Percentiles rank a stretch among this genome's conserved stretches.
These are phyloP conservation scores for Chlorella sp. DNA, from an alignment of 139 green algal genomes.

Conservation along the genomic window DNA sequence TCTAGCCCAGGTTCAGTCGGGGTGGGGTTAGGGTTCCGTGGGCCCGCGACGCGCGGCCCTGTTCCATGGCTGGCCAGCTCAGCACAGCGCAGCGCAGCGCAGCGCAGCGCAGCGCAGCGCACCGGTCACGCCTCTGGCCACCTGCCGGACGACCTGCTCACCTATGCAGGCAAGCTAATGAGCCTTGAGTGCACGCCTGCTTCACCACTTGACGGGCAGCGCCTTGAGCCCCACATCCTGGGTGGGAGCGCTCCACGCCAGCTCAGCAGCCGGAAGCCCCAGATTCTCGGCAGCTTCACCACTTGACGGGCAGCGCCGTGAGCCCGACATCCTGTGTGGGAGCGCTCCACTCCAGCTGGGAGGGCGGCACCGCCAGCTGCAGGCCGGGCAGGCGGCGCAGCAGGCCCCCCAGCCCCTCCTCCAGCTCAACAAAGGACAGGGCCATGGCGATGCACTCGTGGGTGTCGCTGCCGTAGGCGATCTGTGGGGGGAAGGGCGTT, in stretches of 20 bases:
- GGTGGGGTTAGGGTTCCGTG: too few relatives aligned
- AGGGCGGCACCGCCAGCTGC: slow-evolving; percentile 40
- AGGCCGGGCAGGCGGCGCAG: slow-evolving; percentile 36
- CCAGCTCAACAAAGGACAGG: slow-evolving; percentile 44
- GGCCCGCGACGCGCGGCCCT: too few relatives aligned
- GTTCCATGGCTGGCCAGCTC: too few relatives aligned
- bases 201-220: slow-evolving; percentile 51
- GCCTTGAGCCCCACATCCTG: slow-evolving; percentile 44
- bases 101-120: too few relatives aligned
- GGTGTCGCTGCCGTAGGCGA: slow-evolving; percentile 40
- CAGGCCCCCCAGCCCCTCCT: slow-evolving; percentile 25
- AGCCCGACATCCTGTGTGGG: slow-evolving; percentile 49
- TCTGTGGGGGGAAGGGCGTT: not conserved
- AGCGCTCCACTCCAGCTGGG: slow-evolving; percentile 39
- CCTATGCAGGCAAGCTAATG: too few relatives aligned
- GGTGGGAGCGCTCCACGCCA: slow-evolving; percentile 36
- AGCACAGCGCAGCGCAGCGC: too few relatives aligned
- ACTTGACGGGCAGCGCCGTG: slow-evolving; percentile 39
- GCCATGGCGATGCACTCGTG: slow-evolving; percentile 43
- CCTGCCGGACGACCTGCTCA: too few relatives aligned
- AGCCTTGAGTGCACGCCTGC: too few relatives aligned
- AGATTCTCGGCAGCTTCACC: too few relatives aligned
- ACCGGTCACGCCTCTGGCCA: too few relatives aligned
- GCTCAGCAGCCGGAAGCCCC: slow-evolving; percentile 39
- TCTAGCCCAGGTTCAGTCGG: too few relatives aligned